Evolutionary conservation across 345 rosid genomes (phyloP).

Genomic region (Triadica sebifera): DNA sequence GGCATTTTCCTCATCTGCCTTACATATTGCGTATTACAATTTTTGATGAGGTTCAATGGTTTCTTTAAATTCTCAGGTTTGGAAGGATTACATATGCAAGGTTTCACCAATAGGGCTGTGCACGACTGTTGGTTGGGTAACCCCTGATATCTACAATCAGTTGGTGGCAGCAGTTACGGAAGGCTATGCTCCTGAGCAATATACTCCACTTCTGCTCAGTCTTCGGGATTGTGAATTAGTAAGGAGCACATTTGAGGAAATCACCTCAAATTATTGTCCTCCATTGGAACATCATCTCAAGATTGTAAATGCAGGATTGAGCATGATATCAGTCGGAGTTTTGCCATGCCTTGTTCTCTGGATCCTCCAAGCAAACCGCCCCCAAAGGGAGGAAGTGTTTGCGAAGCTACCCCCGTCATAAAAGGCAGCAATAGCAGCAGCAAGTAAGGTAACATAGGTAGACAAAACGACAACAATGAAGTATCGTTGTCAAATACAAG

Average conservation of each 20-base stretch:
- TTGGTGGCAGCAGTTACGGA: constrained; percentile 75
- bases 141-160: constrained; percentile 54
- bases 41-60: background rate
- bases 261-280: constrained; percentile 67
- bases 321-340: constrained; percentile 79
- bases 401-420: constrained; percentile 38
- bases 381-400: constrained; percentile 99
- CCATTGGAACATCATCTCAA: constrained; percentile 67
- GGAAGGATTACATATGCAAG: constrained; percentile 63
- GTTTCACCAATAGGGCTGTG: constrained; percentile 54
- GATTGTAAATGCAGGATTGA: constrained; percentile 75
- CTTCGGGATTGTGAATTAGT: constrained; percentile 87
- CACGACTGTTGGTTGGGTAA: constrained; percentile 77
- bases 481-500: constrained; percentile 7
- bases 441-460: constrained; percentile 12
- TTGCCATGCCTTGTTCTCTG: constrained; percentile 84
- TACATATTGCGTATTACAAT: background rate
- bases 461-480: constrained; percentile 1
- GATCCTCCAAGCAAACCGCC: constrained; percentile 92
- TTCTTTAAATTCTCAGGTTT: constrained; percentile 51
- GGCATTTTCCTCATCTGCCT: too few relatives aligned
- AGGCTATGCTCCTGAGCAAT: constrained; percentile 79
- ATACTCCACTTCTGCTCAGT: constrained; percentile 82
- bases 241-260: constrained; percentile 65
- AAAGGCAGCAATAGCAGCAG: constrained; percentile 14